Conservation (phyloP, 805 yeast species). For the Isabelozyma heimii region DNA sequence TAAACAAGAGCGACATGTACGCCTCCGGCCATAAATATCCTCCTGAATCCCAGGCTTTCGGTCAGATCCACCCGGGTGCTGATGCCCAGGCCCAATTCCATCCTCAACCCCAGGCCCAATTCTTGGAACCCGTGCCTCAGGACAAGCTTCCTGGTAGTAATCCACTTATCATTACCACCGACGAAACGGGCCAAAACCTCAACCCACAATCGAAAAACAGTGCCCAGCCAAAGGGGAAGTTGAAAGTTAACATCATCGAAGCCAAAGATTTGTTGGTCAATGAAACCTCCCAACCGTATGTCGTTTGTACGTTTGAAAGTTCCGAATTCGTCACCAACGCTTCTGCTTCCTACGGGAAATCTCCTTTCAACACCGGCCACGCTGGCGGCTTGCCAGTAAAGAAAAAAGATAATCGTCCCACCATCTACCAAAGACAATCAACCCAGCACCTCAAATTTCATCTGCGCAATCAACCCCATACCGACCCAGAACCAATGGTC, state of each 20-base stretch:
- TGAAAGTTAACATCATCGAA: conserved; percentile 76
- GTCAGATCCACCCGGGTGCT: conserved; percentile 11
- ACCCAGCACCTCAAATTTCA: conserved; percentile 30
- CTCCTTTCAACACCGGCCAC: conserved; percentile 13
- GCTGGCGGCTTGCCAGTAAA: conserved; percentile 2
- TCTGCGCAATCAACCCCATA: conserved; percentile 8
- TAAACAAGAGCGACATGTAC: neutral
- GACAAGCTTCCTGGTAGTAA: neutral
- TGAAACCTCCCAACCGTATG: conserved; percentile 72
- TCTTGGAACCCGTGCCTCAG: conserved; percentile 13
- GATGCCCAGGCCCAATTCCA: neutral
- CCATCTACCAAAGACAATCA: conserved; percentile 37
- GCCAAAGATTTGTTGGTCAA: conserved; percentile 67
- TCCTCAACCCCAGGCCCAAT: neutral
- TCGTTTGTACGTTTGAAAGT: conserved; percentile 87
- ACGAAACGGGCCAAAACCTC: conserved; percentile 36
- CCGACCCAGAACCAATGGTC: conserved; percentile 1
- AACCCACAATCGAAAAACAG: conserved; percentile 21
- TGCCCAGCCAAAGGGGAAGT: conserved; percentile 70
- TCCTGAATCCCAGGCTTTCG: neutral
- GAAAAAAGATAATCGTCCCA: conserved; percentile 21
- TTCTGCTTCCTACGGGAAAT: conserved; percentile 50
- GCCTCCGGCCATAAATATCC: neutral
- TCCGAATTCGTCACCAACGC: conserved; percentile 87
- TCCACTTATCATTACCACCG: conserved; percentile 38